Percentiles rank a stretch among this genome's conserved stretches.
Evolutionary conservation across 2,329 filamentous ascomycete genomes (phyloP).

Genomic region (Penicillium sp.): DNA sequence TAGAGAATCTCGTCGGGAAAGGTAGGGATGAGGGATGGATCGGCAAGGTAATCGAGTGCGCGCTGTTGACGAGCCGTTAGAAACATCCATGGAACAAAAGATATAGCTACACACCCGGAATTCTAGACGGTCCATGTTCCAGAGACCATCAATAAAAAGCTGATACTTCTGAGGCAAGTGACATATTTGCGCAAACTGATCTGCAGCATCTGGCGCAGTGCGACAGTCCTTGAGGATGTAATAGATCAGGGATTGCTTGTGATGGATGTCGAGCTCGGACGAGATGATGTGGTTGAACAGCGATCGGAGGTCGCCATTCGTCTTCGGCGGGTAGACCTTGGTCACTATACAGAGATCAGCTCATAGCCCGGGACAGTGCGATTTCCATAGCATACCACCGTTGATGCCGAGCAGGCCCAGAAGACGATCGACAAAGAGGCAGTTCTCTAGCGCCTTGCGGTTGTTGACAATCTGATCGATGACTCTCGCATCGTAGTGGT

Average conservation of each 20-base stretch:
- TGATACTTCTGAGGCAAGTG: constrained; percentile 71
- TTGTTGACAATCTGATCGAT: constrained; percentile 61
- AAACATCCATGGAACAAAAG: background rate
- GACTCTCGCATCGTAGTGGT: constrained; percentile 59
- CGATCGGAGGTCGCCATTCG: constrained; percentile 61
- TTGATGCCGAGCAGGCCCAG: constrained; percentile 64
- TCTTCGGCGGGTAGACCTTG: constrained; percentile 70
- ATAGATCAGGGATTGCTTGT: constrained; percentile 78
- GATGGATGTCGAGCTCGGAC: constrained; percentile 61
- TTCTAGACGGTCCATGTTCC: constrained; percentile 69
- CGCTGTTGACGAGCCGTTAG: constrained; percentile 38
- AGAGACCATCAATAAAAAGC: constrained; percentile 75
- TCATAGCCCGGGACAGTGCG: constrained; percentile 3
- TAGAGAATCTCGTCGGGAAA: constrained; percentile 79
- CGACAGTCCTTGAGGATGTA: constrained; percentile 76
- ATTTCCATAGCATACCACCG: constrained; percentile 52
- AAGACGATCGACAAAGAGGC: constrained; percentile 75
- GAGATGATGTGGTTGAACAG: constrained; percentile 67
- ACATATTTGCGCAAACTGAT: constrained; percentile 58
- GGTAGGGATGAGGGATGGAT: constrained; percentile 73
- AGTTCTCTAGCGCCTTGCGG: constrained; percentile 63
- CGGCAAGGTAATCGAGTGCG: constrained; percentile 70
- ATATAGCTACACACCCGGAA: constrained; percentile 52
- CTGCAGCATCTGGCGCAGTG: constrained; percentile 47
- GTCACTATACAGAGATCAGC: constrained; percentile 40